Evolutionary conservation across 1,284 basidiomycete species (phyloP), one percentile per base, ranked within the genome.

Genomic region (Tetrapyrgos nigripes): DNA sequence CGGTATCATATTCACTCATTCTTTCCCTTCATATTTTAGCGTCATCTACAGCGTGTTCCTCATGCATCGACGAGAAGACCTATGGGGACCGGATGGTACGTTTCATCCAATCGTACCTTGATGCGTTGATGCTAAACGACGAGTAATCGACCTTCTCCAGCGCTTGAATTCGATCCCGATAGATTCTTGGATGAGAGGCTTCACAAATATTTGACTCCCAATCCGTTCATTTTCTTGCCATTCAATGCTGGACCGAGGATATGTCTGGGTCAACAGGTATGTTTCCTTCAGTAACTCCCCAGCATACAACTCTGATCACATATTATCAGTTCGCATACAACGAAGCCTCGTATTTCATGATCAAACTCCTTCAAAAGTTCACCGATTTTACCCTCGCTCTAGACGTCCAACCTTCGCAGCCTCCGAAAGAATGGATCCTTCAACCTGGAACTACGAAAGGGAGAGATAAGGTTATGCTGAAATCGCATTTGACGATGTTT

Each of bases 221-320:
- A 86, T 63, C 85, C 85, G 3, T 85, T 79, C 71, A 84, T 86
- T 50, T 87, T 86, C 72, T 68, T 82, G 2, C 84, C 85, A 1
- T 87, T 86, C 78, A 85, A 85, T 63, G 83, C 80, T 1, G 83
- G 83, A 2, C 81, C 81, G 3, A 71, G 84, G 3, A 85, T 86
- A 55, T 87, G 85, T 64, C 76, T 88, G 3, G 85, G 86, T 3
- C 85, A 88, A 68, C 83, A 83, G 70, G 80, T 79, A 48, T 21
- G 64, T 55, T 49, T 10, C 23, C 47, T 24, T 49, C 21, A 23
- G 14, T 28, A 10, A n/a, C 26, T 10, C 33, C 29, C 31, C 8
- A 33, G 31, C 37, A 17, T 29, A 45, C 28, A 21, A 26, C 24
- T 45, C 21, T 14, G 13, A 26, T 53, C 24, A 10, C 35, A 37